A percentile compares a stretch with the other conserved stretches of the same genome.
Evolutionary conservation across 2,329 filamentous ascomycete species (phyloP).

Genomic region (Scytalidium lignicola): DNA sequence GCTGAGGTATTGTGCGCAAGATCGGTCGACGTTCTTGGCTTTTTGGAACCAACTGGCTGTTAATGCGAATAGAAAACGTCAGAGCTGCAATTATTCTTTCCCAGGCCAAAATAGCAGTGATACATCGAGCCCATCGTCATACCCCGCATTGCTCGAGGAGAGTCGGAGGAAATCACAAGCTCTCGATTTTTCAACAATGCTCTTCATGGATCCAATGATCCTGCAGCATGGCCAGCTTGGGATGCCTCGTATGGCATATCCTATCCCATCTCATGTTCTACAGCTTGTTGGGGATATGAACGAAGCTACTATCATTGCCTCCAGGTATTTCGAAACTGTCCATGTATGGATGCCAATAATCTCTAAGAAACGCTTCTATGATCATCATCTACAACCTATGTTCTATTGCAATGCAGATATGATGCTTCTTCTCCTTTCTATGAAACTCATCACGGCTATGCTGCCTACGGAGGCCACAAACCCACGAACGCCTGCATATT

Average conservation of each 20-base stretch:
- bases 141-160: not conserved
- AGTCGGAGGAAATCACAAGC: not conserved
- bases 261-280: constrained; percentile 2
- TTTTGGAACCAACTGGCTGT: not conserved
- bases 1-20: not conserved
- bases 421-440: constrained; percentile 24
- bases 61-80: not conserved
- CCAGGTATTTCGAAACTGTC: constrained; percentile 13
- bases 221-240: constrained; percentile 7
- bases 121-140: not conserved
- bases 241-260: not conserved
- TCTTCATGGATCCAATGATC: constrained; percentile 8
- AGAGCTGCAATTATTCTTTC: not conserved
- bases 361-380: constrained; percentile 20
- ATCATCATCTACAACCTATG: constrained; percentile 6
- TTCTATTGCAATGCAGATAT: constrained; percentile 20
- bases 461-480: not conserved
- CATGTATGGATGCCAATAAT: constrained; percentile 22
- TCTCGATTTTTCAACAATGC: constrained; percentile 4
- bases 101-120: not conserved
- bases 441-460: constrained; percentile 20
- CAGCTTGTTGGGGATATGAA: constrained; percentile 1
- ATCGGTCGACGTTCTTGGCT: not conserved
- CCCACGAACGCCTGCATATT: constrained; percentile 19
- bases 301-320: constrained; percentile 5